Evolutionary conservation across 306 rosid genomes (phyloP).

Genomic region (Prunus padus): DNA sequence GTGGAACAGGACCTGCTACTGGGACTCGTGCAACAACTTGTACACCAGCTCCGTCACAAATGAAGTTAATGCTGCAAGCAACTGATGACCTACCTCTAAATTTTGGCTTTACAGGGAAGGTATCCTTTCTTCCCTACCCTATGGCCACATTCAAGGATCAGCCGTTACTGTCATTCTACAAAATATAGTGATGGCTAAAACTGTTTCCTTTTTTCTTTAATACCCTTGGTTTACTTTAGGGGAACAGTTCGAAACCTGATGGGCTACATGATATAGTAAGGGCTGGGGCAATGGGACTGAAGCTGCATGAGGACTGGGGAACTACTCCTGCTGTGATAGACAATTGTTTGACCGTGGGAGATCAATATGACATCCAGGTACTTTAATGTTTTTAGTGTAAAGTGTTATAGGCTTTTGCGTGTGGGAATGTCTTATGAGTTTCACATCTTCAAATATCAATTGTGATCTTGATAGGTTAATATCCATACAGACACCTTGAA

Average conservation of each 20-base stretch:
- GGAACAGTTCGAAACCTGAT: conserved; percentile 71
- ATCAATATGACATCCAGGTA: conserved; percentile 77
- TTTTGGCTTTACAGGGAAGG: conserved; percentile 93
- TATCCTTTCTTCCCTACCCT: conserved; percentile 26
- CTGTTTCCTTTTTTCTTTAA: conserved; percentile 1
- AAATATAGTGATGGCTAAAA: neutral
- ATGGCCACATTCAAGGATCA: neutral
- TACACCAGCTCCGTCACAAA: conserved; percentile 75
- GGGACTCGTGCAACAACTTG: conserved; percentile 97
- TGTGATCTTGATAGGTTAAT: conserved; percentile 60
- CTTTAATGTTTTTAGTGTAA: conserved; percentile 1
- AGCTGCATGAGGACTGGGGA: conserved; percentile 99
- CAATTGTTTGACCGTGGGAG: conserved; percentile 70
- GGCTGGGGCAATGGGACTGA: conserved; percentile 98
- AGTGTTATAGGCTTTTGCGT: neutral
- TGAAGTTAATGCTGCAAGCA: conserved; percentile 86
- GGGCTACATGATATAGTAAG: conserved; percentile 64
- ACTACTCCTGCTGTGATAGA: conserved; percentile 87
- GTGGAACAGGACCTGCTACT: conserved; percentile 94
- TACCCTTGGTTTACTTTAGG: conserved; percentile 45
- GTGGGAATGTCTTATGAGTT: neutral
- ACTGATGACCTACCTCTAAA: conserved; percentile 85
- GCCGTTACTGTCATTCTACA: neutral
- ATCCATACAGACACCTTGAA: conserved; percentile 96
- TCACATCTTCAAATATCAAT: neutral